Percentiles rank a stretch among this genome's conserved stretches.
These are phyloP conservation scores for Paratrimastix pyriformis DNA, from an alignment of 78 protist species.

Conservation along the genomic window DNA sequence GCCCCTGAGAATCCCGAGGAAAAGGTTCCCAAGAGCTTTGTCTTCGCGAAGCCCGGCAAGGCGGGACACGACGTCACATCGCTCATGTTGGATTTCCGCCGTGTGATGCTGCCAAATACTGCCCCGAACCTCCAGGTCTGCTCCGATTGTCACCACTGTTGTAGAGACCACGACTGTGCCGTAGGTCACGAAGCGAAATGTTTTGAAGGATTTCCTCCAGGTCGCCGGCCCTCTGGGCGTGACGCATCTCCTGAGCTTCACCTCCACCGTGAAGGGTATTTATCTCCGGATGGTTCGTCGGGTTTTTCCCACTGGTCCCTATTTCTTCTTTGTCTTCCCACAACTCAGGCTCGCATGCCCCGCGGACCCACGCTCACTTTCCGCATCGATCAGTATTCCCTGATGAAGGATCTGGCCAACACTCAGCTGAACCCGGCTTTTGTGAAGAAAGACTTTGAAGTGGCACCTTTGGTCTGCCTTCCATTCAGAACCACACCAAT, in stretches of 20 bases:
- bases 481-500: background rate
- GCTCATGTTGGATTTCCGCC: constrained; percentile 45
- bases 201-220: constrained; percentile 51
- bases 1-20: too few species aligned
- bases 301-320: background rate
- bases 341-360: constrained; percentile 31
- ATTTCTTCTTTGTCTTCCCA: background rate
- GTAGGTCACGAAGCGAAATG: constrained; percentile 31
- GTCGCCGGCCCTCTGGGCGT: constrained; percentile 63
- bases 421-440: constrained; percentile 17
- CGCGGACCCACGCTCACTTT: constrained; percentile 71
- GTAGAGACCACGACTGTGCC: background rate
- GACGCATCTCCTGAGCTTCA: constrained; percentile 52
- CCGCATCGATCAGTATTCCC: constrained; percentile 34
- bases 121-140: constrained; percentile 24
- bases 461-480: background rate
- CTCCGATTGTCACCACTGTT: background rate
- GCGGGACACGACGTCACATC: too few species aligned
- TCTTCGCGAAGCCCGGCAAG: too few species aligned
- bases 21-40: too few species aligned
- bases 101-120: constrained; percentile 60
- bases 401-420: constrained; percentile 31
- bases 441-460: background rate
- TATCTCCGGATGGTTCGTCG: constrained; percentile 38
- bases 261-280: constrained; percentile 35